phyloP scores from a whole-genome alignment of 2,329 filamentous ascomycete species.

The Neofusicoccum cordaticola region DNA sequence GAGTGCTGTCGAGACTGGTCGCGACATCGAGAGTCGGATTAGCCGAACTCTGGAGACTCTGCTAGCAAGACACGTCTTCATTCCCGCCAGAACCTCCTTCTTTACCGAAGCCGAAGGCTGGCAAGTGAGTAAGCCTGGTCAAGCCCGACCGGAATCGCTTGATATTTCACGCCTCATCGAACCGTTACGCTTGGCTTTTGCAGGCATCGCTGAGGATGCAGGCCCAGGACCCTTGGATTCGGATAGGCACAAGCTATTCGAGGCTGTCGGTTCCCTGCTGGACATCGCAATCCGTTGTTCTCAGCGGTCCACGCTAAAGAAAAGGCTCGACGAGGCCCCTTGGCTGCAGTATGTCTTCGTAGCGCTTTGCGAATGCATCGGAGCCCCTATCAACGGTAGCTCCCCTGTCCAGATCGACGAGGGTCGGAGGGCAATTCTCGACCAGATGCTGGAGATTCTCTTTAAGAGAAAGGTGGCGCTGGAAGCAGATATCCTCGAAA shows the following conservation, averaged over 20 bases:
- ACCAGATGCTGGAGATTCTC: slow-evolving; percentile 27
- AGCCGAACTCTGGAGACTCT: slow-evolving; percentile 31
- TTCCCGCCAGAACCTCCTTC: slow-evolving; percentile 39
- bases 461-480: slow-evolving; percentile 26
- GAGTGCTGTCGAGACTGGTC: neutral
- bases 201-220: neutral
- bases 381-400: slow-evolving; percentile 27
- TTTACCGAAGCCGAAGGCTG: slow-evolving; percentile 22
- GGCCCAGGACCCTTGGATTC: neutral
- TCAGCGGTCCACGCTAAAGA: slow-evolving; percentile 39
- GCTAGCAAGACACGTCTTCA: slow-evolving; percentile 43
- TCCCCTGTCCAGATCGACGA: slow-evolving; percentile 16
- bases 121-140: neutral
- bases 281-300: slow-evolving; percentile 42
- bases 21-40: slow-evolving; percentile 7
- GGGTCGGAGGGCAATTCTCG: slow-evolving; percentile 21
- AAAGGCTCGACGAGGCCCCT: slow-evolving; percentile 39
- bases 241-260: slow-evolving; percentile 7
- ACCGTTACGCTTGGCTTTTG: neutral
- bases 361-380: slow-evolving; percentile 35
- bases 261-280: slow-evolving; percentile 28
- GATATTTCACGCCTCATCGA: slow-evolving; percentile 19
- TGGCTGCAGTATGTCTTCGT: slow-evolving; percentile 45
- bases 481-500: slow-evolving; percentile 28
- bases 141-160: slow-evolving; percentile 19